phyloP scores from a whole-genome alignment of 768 basidiomycete species.

The Zangia roseola region DNA sequence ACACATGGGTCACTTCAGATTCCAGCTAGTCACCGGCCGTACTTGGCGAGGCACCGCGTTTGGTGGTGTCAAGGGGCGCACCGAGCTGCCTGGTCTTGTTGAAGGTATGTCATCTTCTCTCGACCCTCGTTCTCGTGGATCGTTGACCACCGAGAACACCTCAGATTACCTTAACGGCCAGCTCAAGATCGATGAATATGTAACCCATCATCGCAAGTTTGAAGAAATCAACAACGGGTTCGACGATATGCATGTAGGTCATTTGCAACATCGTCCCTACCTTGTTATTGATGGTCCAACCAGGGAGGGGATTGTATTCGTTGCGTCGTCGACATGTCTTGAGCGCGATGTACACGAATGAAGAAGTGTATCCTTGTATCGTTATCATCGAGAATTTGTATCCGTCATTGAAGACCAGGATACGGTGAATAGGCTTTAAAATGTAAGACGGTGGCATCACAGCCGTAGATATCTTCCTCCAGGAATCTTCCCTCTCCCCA shows the following conservation, averaged over 20 bases:
- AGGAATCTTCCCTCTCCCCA: slow-evolving; percentile 57
- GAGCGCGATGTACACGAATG: slow-evolving; percentile 11
- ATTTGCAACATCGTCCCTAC: not conserved
- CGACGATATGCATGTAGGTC: slow-evolving; percentile 93
- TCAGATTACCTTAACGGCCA: slow-evolving; percentile 79
- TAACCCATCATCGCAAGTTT: slow-evolving; percentile 80
- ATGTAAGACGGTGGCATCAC: slow-evolving; percentile 5
- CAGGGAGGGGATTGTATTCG: slow-evolving; percentile 85
- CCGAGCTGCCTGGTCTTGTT: slow-evolving; percentile 91
- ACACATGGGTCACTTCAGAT: slow-evolving; percentile 30
- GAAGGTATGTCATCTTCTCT: slow-evolving; percentile 57
- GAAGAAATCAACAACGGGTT: slow-evolving; percentile 85
- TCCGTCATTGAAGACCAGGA: not conserved
- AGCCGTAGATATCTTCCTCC: slow-evolving; percentile 33
- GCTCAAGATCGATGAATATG: slow-evolving; percentile 93
- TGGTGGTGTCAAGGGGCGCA: slow-evolving; percentile 97
- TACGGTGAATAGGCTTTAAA: slow-evolving; percentile 7
- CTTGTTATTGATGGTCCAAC: slow-evolving; percentile 2
- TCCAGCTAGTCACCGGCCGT: slow-evolving; percentile 79
- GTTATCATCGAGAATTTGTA: not conserved
- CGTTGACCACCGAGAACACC: not conserved
- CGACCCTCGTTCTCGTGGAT: not conserved
- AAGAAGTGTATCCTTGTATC: slow-evolving; percentile 4
- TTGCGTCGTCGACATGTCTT: slow-evolving; percentile 90
- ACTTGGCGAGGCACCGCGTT: slow-evolving; percentile 96